Conservation (phyloP, 345 rosid species). For the Sonneratia caseolaris region DNA sequence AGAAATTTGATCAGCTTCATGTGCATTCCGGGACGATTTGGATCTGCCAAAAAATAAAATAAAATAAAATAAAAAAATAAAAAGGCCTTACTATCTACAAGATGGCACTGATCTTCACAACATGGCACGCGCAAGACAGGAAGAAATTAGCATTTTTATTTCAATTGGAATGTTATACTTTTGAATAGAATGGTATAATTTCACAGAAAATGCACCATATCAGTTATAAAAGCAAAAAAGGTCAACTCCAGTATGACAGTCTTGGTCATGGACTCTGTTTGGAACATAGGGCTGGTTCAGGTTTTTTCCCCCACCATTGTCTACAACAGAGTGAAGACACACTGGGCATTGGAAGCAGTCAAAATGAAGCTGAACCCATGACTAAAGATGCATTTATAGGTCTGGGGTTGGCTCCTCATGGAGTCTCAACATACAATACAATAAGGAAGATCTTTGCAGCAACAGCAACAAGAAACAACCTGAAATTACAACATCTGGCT, state of each 20-base stretch:
- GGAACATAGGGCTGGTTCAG: background rate
- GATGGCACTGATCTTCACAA: background rate
- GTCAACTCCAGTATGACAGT: background rate
- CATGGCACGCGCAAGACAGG: background rate
- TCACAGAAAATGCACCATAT: background rate
- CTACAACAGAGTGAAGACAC: background rate
- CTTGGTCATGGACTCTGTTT: background rate
- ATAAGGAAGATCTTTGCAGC: background rate
- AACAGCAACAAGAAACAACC: slow-evolving; percentile 28
- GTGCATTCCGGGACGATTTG: slow-evolving; percentile 96
- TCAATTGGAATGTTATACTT: background rate
- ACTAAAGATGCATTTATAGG: background rate
- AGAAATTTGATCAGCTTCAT: slow-evolving; percentile 84
- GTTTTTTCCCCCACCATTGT: background rate
- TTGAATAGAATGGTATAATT: background rate
- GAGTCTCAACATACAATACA: background rate
- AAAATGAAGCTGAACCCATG: background rate
- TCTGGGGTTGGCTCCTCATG: background rate
- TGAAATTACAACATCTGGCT: slow-evolving; percentile 77
- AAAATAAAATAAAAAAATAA: no score
- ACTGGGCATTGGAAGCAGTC: no score
- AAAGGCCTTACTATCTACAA: background rate
- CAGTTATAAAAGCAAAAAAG: background rate
- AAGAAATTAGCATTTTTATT: background rate
- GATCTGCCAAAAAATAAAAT: slow-evolving; percentile 64